Evolutionary conservation across 2,329 filamentous ascomycete species (phyloP), one percentile per base, ranked within the genome.

Genomic region (Colletotrichum eremochloae): DNA sequence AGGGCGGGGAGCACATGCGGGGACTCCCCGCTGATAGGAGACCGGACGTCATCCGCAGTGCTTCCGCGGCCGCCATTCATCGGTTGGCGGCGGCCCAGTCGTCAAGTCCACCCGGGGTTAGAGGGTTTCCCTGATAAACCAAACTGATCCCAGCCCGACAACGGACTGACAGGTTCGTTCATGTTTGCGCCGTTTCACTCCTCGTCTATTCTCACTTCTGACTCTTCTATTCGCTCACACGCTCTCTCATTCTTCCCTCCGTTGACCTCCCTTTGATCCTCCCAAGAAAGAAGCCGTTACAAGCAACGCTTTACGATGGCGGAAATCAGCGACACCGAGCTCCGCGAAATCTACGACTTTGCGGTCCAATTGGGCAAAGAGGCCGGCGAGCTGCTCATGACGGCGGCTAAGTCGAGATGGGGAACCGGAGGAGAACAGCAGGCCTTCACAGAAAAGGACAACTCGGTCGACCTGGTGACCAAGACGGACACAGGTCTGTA

Each of bases 381-480:
- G 82, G 93, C 92, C 0, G 93, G 93, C 8, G 82, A 87, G 66
- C 86, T 93, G 77, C 85, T 95, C 53, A 87, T 93, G 78, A 86
- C 90, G 60, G 90, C 89, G 15, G 89, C 91, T n/a, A 85, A 87
- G 74, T 79, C 85, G 74, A 86, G 91, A 44, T 88, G 87, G 76
- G 82, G 81, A 12, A 83, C 81, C 48, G 48, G 70, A 74, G 70
- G 76, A 78, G 29, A 62, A 20, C 46, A 68, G 55, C 81, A 86
- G 72, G 76, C 77, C 1, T 85, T 87, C 67, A 82, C 85, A 9
- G 91, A 94, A 81, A 95, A 95, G 80, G 90, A 93, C 75, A 94
- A 89, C 78, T 87, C 92, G 1, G 93, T 95, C 14, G 93, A 95
- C 79, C 89, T 95, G 74, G 93, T 95, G 29, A 95, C 92, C 12